phyloP scores from a whole-genome alignment of 805 yeast genomes.

The Starmerella scarabaei region DNA sequence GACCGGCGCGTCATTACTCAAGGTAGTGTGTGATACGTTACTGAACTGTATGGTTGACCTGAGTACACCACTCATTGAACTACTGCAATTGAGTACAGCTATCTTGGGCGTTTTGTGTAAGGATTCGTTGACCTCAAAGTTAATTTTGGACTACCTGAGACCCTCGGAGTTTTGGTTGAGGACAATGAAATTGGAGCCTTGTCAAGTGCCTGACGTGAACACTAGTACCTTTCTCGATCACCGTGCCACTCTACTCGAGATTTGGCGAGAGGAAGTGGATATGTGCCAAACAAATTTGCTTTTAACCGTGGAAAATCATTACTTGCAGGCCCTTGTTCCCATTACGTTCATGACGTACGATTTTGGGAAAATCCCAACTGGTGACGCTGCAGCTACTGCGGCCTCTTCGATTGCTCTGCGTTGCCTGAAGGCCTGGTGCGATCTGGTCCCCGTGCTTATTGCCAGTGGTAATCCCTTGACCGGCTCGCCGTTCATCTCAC shows the following conservation, averaged over 20 bases:
- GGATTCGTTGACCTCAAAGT: slow-evolving; percentile 40
- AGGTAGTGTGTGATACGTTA: slow-evolving; percentile 40
- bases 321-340: slow-evolving; percentile 37
- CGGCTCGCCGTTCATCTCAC: slow-evolving; percentile 60
- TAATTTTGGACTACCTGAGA: slow-evolving; percentile 43
- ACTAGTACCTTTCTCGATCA: slow-evolving; percentile 37
- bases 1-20: slow-evolving; percentile 44
- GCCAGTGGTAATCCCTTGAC: slow-evolving; percentile 21
- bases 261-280: slow-evolving; percentile 63
- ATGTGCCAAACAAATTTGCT: slow-evolving; percentile 36
- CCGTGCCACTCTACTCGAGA: slow-evolving; percentile 49
- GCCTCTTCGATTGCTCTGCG: slow-evolving; percentile 39
- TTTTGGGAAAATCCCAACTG: slow-evolving; percentile 24
- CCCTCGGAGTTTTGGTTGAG: slow-evolving; percentile 39
- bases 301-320: slow-evolving; percentile 39
- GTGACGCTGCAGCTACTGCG: slow-evolving; percentile 25
- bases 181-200: slow-evolving; percentile 32
- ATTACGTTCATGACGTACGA: slow-evolving; percentile 25
- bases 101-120: slow-evolving; percentile 50
- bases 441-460: slow-evolving; percentile 59
- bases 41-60: slow-evolving; percentile 36
- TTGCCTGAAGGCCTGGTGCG: slow-evolving; percentile 72
- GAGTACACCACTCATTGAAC: slow-evolving; percentile 34
- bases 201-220: background rate
- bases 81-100: slow-evolving; percentile 31